These are phyloP conservation scores for Meyerozyma sp. DNA, from an alignment of 1,139 yeast species.

Conservation along the genomic window DNA sequence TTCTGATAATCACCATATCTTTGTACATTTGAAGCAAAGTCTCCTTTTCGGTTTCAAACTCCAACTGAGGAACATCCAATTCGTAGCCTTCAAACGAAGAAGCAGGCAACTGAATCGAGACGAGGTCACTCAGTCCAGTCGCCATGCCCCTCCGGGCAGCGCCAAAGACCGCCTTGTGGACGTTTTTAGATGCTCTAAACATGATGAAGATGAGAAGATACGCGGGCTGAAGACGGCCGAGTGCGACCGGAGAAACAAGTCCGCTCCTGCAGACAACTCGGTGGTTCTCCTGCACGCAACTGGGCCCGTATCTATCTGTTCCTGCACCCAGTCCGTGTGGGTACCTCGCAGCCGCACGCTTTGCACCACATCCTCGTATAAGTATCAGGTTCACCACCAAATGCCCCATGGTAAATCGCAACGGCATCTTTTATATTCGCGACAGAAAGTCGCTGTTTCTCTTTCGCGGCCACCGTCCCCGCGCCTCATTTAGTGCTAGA, in stretches of 20 bases:
- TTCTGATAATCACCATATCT: conserved; percentile 89
- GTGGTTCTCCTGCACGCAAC: too few species aligned
- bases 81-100: conserved; percentile 82
- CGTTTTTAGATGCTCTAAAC: neutral
- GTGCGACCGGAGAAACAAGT: neutral
- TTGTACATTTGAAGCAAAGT: conserved; percentile 88
- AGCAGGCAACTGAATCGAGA: conserved; percentile 62
- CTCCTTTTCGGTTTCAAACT: conserved; percentile 74
- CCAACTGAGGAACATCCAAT: conserved; percentile 60
- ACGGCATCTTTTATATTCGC: neutral
- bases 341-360: neutral
- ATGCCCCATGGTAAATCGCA: too few species aligned
- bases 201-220: neutral
- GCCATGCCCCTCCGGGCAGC: conserved; percentile 30
- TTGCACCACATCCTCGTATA: neutral
- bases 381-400: neutral
- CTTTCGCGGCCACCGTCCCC: neutral
- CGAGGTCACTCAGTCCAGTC: conserved; percentile 32
- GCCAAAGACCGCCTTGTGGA: neutral
- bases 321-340: too few species aligned
- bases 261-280: neutral
- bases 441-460: neutral
- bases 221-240: conserved; percentile 1
- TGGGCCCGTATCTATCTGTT: too few species aligned
- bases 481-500: neutral